Base-by-base conservation (phyloP, 2,329 filamentous ascomycete species). In the Ophiostoma montium region DNA sequence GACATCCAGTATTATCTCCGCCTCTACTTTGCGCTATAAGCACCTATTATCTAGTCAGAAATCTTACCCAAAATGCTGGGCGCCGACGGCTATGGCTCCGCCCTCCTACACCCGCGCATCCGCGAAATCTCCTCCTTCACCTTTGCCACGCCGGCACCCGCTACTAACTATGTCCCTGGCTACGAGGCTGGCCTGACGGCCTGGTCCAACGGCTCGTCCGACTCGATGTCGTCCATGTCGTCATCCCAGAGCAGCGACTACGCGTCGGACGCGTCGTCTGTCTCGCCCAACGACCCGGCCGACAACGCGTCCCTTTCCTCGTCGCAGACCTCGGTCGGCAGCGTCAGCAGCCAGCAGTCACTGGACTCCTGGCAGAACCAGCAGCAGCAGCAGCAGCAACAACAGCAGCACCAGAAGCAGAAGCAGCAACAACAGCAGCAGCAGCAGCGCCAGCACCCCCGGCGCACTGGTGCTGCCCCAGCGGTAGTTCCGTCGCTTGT, bases 401-500 rank as follows among this genome's bases (percentile, higher is more conserved):
- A 33, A 2, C n/a, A n/a, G n/a, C n/a, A n/a, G n/a, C n/a, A n/a
- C n/a, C n/a, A n/a, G n/a, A n/a, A n/a, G n/a, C 46, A 46, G 36
- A 41, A 48, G 30, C 47, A 46, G 18, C 36, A 46, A 15, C 50
- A 45, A 45, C 49, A 45, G 44, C 38, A 48, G 38, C 45, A 16
- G 16, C 39, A 42, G 33, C 69, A 80, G 60, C 78, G 82, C 54
- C 79, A 80, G 59, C 78, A 83, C 56, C 76, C 78, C 10, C 71
- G 77, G 52, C 72, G 75, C 46, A 72, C 68, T 4, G 8, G 8
- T 51, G 70, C 52, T 72, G 75, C 58, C 66, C 76, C 56, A 75
- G 76, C 58, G 74, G 76, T 59, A 84, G 85, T 58, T 86, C 90
- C 53, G 46, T 69, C 82, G 51, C 76, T 95, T 56, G 74, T 89